A percentile compares a stretch with the other conserved stretches of the same genome.
phyloP scores from a whole-genome alignment of 345 rosid genomes.

The Corchorus olitorius region DNA sequence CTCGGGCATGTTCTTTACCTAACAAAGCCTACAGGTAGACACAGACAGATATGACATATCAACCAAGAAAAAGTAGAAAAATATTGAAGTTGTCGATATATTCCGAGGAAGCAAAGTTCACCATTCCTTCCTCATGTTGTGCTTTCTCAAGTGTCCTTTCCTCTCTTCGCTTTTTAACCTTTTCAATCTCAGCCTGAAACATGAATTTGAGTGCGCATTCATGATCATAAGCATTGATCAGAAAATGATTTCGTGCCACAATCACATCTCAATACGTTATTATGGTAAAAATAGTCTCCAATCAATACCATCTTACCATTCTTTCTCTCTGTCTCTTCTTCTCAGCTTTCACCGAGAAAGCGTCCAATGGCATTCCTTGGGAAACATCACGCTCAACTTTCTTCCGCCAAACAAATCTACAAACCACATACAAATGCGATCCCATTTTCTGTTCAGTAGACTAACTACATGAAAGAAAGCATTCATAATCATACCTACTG shows the following conservation, averaged over 20 bases:
- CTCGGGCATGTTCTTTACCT: no score
- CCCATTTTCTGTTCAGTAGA: not conserved
- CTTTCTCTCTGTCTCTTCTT: conserved; percentile 77
- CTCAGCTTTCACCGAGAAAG: conserved; percentile 81
- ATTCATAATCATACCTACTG: not conserved
- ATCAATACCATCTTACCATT: conserved; percentile 57
- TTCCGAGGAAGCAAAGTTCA: conserved; percentile 28
- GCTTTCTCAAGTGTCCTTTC: conserved; percentile 94
- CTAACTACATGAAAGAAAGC: not conserved
- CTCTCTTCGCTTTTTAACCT: conserved; percentile 89
- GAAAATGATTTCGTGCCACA: no score
- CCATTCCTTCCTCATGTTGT: conserved; percentile 95
- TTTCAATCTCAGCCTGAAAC: no score
- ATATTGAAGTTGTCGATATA: conserved; percentile 70
- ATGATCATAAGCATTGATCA: no score
- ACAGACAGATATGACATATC: no score
- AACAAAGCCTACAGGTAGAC: no score
- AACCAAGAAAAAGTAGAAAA: no score
- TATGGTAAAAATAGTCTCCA: not conserved
- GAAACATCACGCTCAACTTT: conserved; percentile 86
- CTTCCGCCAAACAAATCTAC: conserved; percentile 93
- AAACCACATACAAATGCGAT: conserved; percentile 15
- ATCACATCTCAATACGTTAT: not conserved
- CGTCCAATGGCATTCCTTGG: conserved; percentile 64
- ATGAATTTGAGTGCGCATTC: no score